Evolutionary conservation across 176 grass and related monocot species (phyloP), one percentile per base, ranked within the genome.

Genomic region (Aegilops umbellulata): DNA sequence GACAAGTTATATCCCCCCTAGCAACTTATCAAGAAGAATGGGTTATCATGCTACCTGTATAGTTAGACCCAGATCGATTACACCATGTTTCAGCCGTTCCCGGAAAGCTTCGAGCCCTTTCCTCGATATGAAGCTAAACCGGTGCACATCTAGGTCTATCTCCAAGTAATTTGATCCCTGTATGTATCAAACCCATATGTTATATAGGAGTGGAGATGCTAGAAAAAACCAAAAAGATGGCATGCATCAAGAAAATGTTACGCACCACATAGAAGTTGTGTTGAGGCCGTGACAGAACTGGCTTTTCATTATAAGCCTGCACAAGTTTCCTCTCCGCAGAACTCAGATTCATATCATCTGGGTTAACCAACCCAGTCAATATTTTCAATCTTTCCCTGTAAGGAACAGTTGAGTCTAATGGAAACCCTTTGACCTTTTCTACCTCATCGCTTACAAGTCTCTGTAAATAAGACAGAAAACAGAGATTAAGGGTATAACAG

Each of bases 101-200:
- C 88, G 86, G 53, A 95, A 98, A 8, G 94, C 86, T 90, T 98
- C 94, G 2, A 98, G 86, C 71, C 94, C 97, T 92, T 92, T 94
- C 77, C 97, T 95, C 62, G 97, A 94, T 76, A 98, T 94, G 88
- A 88, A 94, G 80, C 94, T 98, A 77, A 94, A 98, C 7, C 92
- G 94, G 81, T 98, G 94, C 71, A 98, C 89, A 87, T 98, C 97
- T 74, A 95, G 75, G 53, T 98, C 94, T 6, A 98, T 94, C 87
- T 98, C 97, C 85, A 98, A 92, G 79, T 98, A 98, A 88, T 98
- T 94, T 82, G 97, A 67, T 89, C 90, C 97, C 97, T 98, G 87
- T 34, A 88, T 84, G 87, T 34, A 86, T 84, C 39, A 57, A 69
- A 68, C 65, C 26, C 13, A 80, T 27, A 60, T 47, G 24, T 84